A percentile compares a stretch with the other conserved stretches of the same genome.
Evolutionary conservation across 495 filamentous ascomycete species (phyloP).

Genomic region (Lentithecium fluviatile): DNA sequence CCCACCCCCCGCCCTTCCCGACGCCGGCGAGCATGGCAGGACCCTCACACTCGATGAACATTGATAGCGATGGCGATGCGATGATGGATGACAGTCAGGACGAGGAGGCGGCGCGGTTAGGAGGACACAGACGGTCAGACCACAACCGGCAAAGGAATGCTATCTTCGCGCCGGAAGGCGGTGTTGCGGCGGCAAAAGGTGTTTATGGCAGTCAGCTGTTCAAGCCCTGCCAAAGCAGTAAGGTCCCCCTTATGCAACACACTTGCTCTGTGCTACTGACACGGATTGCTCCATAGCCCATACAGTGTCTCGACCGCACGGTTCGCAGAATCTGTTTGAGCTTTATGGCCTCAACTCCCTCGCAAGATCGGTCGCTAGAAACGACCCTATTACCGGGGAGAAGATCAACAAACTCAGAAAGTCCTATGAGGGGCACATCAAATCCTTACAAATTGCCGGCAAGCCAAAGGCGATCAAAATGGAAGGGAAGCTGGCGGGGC

Average conservation of each 20-base stretch:
- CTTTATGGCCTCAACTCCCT: constrained; percentile 61
- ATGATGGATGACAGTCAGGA: constrained; percentile 36
- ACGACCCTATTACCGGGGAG: constrained; percentile 62
- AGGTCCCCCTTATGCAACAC: constrained; percentile 36
- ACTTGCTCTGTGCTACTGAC: constrained; percentile 33
- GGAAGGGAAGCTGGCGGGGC: constrained; percentile 31
- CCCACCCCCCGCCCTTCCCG: constrained; percentile 42
- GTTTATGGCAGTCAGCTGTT: constrained; percentile 37
- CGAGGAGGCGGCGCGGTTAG: constrained; percentile 3
- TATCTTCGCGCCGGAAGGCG: background rate
- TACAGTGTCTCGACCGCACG: constrained; percentile 52
- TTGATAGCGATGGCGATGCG: constrained; percentile 45
- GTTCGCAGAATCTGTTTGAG: constrained; percentile 61
- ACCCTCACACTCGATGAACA: constrained; percentile 30
- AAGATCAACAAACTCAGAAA: constrained; percentile 74
- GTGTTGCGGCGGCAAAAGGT: constrained; percentile 21
- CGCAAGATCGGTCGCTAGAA: constrained; percentile 63
- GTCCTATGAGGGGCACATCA: constrained; percentile 71
- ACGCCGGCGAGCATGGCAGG: constrained; percentile 48
- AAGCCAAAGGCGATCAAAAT: constrained; percentile 59
- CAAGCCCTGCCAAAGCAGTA: constrained; percentile 43
- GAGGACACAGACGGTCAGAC: constrained; percentile 40
- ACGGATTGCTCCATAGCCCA: constrained; percentile 43
- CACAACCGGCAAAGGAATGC: constrained; percentile 43
- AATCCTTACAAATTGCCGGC: constrained; percentile 60